Percentiles rank a stretch among this genome's conserved stretches.
Conservation (phyloP, 108 stramenopile species). For the Cyclotella baltica region DNA sequence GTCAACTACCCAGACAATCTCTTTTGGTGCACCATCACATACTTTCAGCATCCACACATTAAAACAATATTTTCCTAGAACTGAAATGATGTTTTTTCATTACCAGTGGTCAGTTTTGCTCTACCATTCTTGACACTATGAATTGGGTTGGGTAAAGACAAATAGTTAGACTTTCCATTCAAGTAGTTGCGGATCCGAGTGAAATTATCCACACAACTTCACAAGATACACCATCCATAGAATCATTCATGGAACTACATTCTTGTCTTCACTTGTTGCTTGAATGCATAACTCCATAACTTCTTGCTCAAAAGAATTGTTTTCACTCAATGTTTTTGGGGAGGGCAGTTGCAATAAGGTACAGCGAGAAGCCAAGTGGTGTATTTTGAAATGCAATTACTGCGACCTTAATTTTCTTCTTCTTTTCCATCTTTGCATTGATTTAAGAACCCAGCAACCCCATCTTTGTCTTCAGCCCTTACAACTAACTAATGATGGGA, state of each 20-base stretch:
- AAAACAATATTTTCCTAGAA: constrained; percentile 16
- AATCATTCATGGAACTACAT: constrained; percentile 16
- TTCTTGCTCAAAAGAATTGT: neutral
- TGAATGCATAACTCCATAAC: neutral
- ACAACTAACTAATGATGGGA: constrained; percentile 15
- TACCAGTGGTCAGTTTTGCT: constrained; percentile 22
- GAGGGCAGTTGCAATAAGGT: no score
- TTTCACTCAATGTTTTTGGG: neutral
- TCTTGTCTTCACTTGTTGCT: constrained; percentile 6
- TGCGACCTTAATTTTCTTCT: constrained; percentile 24
- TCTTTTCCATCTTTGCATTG: constrained; percentile 16
- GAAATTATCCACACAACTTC: neutral
- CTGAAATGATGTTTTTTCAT: constrained; percentile 4
- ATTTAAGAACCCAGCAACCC: neutral
- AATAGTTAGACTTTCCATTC: neutral
- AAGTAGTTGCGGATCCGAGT: neutral
- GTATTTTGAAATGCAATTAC: constrained; percentile 26
- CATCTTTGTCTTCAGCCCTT: neutral
- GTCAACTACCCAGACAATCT: constrained; percentile 16
- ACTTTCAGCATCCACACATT: neutral
- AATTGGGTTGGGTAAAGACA: constrained; percentile 26
- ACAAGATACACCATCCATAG: constrained; percentile 29
- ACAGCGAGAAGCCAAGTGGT: constrained; percentile 18
- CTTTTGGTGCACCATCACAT: neutral
- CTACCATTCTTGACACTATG: constrained; percentile 33